Evolutionary conservation across 1,139 yeast species (phyloP).

Genomic region (Pichia cactophila): DNA sequence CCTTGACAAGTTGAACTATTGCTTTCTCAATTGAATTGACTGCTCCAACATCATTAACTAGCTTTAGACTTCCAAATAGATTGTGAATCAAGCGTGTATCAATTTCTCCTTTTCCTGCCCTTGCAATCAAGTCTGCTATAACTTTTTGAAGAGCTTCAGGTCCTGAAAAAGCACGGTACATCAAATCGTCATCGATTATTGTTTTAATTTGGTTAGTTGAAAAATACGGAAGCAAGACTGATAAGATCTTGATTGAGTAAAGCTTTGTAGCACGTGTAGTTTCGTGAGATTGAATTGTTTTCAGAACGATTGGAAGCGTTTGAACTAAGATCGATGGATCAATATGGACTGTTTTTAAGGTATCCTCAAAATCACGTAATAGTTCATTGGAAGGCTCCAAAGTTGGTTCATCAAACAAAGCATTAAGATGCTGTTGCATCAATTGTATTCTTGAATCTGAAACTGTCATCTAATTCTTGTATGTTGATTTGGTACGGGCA

Average conservation of each 20-base stretch:
- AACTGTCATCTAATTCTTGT: constrained; percentile 9
- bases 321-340: constrained; percentile 12
- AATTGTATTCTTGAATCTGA: constrained; percentile 19
- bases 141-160: constrained; percentile 16
- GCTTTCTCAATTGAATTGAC: constrained; percentile 19
- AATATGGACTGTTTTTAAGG: constrained; percentile 12
- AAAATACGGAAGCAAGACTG: constrained; percentile 19
- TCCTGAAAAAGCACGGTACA: constrained; percentile 21
- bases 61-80: not conserved
- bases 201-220: constrained; percentile 19
- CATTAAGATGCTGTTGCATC: constrained; percentile 15
- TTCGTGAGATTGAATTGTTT: constrained; percentile 19
- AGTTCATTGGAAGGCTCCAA: constrained; percentile 14
- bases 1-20: constrained; percentile 20
- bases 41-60: constrained; percentile 4
- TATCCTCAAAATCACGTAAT: constrained; percentile 14
- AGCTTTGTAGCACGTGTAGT: constrained; percentile 18
- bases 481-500: not conserved
- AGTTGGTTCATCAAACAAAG: constrained; percentile 7
- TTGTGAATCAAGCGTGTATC: not conserved
- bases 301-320: constrained; percentile 16
- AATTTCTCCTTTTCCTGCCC: constrained; percentile 3
- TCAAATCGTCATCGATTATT: constrained; percentile 17
- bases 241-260: constrained; percentile 17
- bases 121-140: constrained; percentile 15